Evolutionary conservation across 1,139 yeast genomes (phyloP).

Genomic region (Sugiyamaella novakii): DNA sequence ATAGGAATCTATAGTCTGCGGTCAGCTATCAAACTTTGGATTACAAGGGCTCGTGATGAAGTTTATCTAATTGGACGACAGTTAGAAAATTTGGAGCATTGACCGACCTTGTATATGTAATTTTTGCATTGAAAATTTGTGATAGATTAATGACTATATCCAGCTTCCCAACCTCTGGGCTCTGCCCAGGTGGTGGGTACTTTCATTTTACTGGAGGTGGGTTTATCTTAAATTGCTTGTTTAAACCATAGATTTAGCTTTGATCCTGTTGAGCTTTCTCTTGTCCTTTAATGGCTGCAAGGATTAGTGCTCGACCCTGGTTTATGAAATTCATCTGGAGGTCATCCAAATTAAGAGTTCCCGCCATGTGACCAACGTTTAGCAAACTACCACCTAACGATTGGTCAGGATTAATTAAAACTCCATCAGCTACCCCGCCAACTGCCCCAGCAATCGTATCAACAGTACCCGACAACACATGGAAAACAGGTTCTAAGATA

Average conservation of each 20-base stretch:
- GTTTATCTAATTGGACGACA: constrained; percentile 42
- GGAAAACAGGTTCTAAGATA: constrained; percentile 39
- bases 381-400: constrained; percentile 25
- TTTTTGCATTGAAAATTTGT: constrained; percentile 6
- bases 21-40: constrained; percentile 16
- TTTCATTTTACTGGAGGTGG: too few species aligned
- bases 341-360: constrained; percentile 17
- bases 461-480: constrained; percentile 41
- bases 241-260: too few species aligned
- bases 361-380: constrained; percentile 21
- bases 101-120: not conserved
- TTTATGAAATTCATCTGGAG: constrained; percentile 20
- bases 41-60: constrained; percentile 36
- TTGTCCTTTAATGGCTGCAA: constrained; percentile 6
- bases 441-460: constrained; percentile 38
- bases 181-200: too few species aligned
- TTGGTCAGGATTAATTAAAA: constrained; percentile 28
- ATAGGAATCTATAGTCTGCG: constrained; percentile 21
- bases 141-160: too few species aligned
- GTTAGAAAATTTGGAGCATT: constrained; percentile 38
- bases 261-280: too few species aligned
- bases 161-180: too few species aligned
- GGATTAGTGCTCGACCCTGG: constrained; percentile 18
- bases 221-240: too few species aligned
- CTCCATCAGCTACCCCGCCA: constrained; percentile 34